These are phyloP conservation scores for Microglena sp. DNA, from an alignment of 139 green algal genomes.

Conservation along the genomic window DNA sequence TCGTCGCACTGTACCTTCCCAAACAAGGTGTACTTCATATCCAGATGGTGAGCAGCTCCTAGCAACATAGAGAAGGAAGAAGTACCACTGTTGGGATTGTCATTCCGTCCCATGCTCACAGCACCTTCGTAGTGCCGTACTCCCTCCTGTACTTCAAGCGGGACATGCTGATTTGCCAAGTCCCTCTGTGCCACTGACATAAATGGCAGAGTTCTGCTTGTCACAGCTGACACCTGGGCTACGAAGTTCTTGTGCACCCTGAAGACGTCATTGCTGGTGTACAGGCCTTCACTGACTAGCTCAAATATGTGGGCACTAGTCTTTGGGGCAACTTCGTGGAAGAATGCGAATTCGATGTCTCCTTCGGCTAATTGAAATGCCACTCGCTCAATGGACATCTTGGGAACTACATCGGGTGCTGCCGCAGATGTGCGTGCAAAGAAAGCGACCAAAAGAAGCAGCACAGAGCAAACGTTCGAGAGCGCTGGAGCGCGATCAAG, in stretches of 20 bases:
- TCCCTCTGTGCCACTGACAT: too few species aligned
- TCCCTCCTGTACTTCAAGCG: constrained; percentile 57
- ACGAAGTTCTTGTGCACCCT: constrained; percentile 83
- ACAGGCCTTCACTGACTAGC: constrained; percentile 54
- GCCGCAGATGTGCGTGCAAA: too few species aligned
- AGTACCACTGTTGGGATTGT: constrained; percentile 50
- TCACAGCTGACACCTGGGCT: too few species aligned
- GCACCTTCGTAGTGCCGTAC: constrained; percentile 60
- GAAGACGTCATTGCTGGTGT: constrained; percentile 82
- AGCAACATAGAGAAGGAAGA: constrained; percentile 77
- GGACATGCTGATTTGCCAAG: constrained; percentile 57
- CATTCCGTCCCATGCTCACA: constrained; percentile 67
- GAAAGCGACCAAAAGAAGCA: too few species aligned
- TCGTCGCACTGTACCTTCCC: too few species aligned
- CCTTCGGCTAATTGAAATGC: constrained; percentile 58
- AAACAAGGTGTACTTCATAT: constrained; percentile 49
- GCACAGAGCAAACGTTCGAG: too few species aligned
- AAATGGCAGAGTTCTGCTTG: too few species aligned
- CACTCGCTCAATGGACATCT: constrained; percentile 19
- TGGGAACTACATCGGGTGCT: too few species aligned
- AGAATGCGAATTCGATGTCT: constrained; percentile 73
- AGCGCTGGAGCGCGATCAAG: too few species aligned
- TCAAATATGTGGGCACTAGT: constrained; percentile 72
- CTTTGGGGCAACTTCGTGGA: constrained; percentile 52
- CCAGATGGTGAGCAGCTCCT: constrained; percentile 68